Evolutionary conservation across 345 rosid genomes (phyloP), one percentile per base, ranked within the genome.

Genomic region (Populus ilicifolia): DNA sequence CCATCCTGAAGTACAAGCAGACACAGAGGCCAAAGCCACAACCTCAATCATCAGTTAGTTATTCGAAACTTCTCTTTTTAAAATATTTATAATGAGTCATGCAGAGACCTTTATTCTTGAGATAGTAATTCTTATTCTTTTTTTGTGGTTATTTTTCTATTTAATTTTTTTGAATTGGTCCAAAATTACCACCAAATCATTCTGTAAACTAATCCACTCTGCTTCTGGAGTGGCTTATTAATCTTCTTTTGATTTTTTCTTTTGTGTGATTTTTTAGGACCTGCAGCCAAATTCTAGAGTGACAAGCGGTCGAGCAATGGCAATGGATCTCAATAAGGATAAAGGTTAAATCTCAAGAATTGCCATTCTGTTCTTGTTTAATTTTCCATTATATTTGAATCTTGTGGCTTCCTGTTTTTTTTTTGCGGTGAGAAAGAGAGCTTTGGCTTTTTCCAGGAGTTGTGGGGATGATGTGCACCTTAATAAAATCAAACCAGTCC

Each of bases 1-100:
- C 98, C 21, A 89, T 93, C 76, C 89, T 93, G 54, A 93, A 96
- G 92, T 88, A 92, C 85, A 96, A 93, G 65, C 85, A 83, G 82
- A 65, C 80, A 48, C 83, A 79, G 77, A 94, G 87, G 84, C 75
- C 70, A 77, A 89, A 86, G 89, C 80, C 85, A 83, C 97, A 89
- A 81, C 85, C 90, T 82, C 92, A 86, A 78, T 72, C 77, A 77
- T 80, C 91, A 67, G 93, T 89, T 36, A 86, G 89, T 30, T 88
- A 70, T 70, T 64, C 54, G n/a, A 41, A 16, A n/a, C 59, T 11
- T 43, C 54, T 36, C 48, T 54, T 50, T 66, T 59, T 52, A 8
- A 56, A 72, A 56, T 64, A 39, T 12, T 39, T 66, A 16, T 8
- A 64, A 25, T 48, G 33, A 36, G 23, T 54, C 9, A 65, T 50